Percentiles rank a stretch among this genome's conserved stretches.
Conservation (phyloP, 352 stramenopile genomes). For the Phytophthora multivora region DNA sequence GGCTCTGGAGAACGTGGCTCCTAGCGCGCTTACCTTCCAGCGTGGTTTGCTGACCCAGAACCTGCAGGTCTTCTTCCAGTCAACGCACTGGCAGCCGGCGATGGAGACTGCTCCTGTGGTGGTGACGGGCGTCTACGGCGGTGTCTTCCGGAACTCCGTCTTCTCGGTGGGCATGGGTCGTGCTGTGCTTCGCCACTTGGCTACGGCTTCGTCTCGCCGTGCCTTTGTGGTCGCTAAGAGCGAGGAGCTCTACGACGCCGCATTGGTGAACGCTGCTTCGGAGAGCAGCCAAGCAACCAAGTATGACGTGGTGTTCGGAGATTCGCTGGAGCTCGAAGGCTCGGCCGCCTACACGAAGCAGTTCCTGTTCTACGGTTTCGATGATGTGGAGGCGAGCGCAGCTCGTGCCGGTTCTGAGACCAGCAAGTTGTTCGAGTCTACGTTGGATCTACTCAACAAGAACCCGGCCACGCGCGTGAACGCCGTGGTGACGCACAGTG, state of each 20-base stretch:
- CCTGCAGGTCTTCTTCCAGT: slow-evolving; percentile 79
- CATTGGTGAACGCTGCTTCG: slow-evolving; percentile 38
- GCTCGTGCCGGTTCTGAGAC: slow-evolving; percentile 39
- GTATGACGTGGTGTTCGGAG: slow-evolving; percentile 64
- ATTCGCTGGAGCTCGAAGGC: slow-evolving; percentile 43
- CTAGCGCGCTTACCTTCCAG: slow-evolving; percentile 66
- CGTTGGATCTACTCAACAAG: slow-evolving; percentile 59
- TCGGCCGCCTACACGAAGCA: slow-evolving; percentile 77
- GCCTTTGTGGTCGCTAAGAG: slow-evolving; percentile 87
- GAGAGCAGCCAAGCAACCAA: slow-evolving; percentile 48
- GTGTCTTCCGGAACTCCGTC: slow-evolving; percentile 61
- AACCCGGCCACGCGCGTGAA: slow-evolving; percentile 71
- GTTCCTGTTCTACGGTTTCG: slow-evolving; percentile 91
- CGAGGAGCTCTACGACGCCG: slow-evolving; percentile 61
- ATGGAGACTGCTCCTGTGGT: slow-evolving; percentile 40
- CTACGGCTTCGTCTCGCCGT: slow-evolving; percentile 39
- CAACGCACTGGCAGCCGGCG: slow-evolving; percentile 38
- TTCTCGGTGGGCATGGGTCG: slow-evolving; percentile 77
- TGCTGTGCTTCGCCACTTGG: slow-evolving; percentile 66
- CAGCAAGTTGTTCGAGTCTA: slow-evolving; percentile 41
- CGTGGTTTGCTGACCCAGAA: slow-evolving; percentile 70
- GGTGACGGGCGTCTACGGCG: slow-evolving; percentile 71
- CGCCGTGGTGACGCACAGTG: slow-evolving; percentile 62
- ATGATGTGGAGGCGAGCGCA: slow-evolving; percentile 67
- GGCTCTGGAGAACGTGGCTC: slow-evolving; percentile 73